Evolutionary conservation across 306 rosid species (phyloP), one percentile per base, ranked within the genome.

Genomic region (Castanea sativa): DNA sequence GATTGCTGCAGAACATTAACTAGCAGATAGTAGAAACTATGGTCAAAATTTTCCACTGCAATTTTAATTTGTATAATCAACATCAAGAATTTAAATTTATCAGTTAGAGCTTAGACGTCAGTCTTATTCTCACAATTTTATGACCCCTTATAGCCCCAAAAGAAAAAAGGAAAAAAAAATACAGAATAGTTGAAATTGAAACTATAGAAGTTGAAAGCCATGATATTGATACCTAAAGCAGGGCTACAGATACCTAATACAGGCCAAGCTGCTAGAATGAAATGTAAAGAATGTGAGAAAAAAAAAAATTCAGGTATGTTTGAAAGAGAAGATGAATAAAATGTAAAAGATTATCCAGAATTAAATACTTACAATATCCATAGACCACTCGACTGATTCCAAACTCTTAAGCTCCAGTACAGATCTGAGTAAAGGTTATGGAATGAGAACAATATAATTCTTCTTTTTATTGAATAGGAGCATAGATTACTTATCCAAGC

Each of bases 371-470:
- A 91, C 97, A 74, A 91, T 85, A 45, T 80, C 77, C 19, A 79
- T 19, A 33, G 91, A 77, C 92, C 91, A 89, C 67, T 52, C 76
- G 6, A 88, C 75, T 21, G 92, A 89, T 68, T 88, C 91, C 79
- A 91, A 64, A n/a, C 59, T 74, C 90, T 85, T 86, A 73, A 81
- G 72, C 80, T 91, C 97, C 30, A 85, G 1, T 18, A 89, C 12
- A 52, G 90, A 88, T 77, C 97, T 91, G 76, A 78, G 29, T 29
- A 71, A 65, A 69, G 23, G 81, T 80, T 63, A 82, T 76, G 80
- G 57, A 80, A 59, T 69, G 25, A 79, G 77, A 80, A 74, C 55
- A 68, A 77, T 30, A 18, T 18, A 60, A 55, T 20, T 21, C 32
- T 14, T 13, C 38, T 69, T 71, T 38, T 51, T 51, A 11, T 27